Evolutionary conservation across 495 filamentous ascomycete species (phyloP), one percentile per base, ranked within the genome.

Genomic region (Penicillium nucicola): DNA sequence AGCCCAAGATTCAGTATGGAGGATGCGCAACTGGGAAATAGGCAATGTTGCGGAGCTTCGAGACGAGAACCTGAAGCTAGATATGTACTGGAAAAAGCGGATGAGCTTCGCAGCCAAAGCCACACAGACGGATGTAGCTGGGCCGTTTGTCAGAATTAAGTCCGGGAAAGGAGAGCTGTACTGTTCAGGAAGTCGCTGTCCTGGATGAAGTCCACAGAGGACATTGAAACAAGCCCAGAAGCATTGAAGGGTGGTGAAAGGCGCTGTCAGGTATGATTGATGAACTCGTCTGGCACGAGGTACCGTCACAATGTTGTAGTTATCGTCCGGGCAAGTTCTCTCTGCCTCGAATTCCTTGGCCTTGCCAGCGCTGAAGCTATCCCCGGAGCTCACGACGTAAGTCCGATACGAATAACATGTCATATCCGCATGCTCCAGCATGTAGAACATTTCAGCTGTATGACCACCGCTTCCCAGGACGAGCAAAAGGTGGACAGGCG

Each of bases 1-100:
- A 2, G 93, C 95, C 86, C 90, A 97, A 22, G 84, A 90, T 78
- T 98, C 93, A 12, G 96, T 78, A 63, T 92, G 97, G 17, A 97
- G 77, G 6, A 80, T 85, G 36, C 84, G 79, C 60, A 92, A 81
- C 61, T 77, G 78, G 32, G 71, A 76, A 34, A 66, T 48, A 4
- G 19, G 34, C 12, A 48, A 30, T 7, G 25, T 44, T 17, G 22
- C 10, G 5, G 31, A 52, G 25, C 40, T 23, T 42, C 34, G 46
- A 3, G 25, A 15, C 37, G 22, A 12, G 38, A 44, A 43, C 48
- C 14, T 51, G 28, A 19, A 49, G 31, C 43, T 30, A 20, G 33
- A 23, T 48, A 49, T 25, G 30, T 52, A 56, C 10, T 59, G 49
- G 41, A 81, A 72, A 50, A 90, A 78, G 50, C 88, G 87, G 42